These are phyloP conservation scores for Styphnolobium japonicum DNA, from an alignment of 306 rosid genomes.

Conservation along the genomic window DNA sequence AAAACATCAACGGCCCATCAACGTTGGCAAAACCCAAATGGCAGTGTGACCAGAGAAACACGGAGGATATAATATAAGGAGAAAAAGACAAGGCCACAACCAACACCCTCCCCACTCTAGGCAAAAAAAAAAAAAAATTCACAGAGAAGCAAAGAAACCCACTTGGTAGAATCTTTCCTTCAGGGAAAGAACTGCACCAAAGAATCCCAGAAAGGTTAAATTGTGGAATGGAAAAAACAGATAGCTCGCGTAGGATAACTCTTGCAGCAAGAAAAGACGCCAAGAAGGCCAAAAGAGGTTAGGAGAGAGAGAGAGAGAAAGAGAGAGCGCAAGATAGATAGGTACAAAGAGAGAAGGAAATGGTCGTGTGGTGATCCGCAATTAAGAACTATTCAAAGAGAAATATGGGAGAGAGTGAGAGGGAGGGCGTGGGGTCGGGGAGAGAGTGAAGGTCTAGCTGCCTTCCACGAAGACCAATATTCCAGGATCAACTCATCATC, in stretches of 20 bases:
- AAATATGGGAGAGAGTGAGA: constrained; percentile 26
- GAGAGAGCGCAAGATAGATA: background rate
- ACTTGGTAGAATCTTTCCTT: constrained; percentile 25
- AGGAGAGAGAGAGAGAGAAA: background rate
- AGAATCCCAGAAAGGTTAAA: constrained; percentile 27
- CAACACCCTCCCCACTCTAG: constrained; percentile 1
- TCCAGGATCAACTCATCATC: no score
- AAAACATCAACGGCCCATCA: constrained; percentile 47
- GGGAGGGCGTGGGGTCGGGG: constrained; percentile 14
- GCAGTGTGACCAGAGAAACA: constrained; percentile 16
- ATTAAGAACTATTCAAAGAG: constrained; percentile 21
- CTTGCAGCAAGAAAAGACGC: constrained; percentile 35
- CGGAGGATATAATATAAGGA: background rate
- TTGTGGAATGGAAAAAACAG: background rate
- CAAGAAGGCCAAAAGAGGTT: background rate
- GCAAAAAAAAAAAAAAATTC: background rate
- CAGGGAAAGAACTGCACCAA: constrained; percentile 20
- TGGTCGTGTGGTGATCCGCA: constrained; percentile 83
- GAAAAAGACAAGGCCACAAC: background rate
- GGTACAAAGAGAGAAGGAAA: constrained; percentile 41
- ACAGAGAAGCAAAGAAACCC: constrained; percentile 17
- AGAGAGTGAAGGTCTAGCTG: constrained; percentile 45
- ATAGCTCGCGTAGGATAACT: constrained; percentile 24
- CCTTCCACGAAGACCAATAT: constrained; percentile 45
- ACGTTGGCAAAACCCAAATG: constrained; percentile 18